Evolutionary conservation across 1,284 basidiomycete genomes (phyloP), one percentile per base, ranked within the genome.

Genomic region (Athelia psychrophila): DNA sequence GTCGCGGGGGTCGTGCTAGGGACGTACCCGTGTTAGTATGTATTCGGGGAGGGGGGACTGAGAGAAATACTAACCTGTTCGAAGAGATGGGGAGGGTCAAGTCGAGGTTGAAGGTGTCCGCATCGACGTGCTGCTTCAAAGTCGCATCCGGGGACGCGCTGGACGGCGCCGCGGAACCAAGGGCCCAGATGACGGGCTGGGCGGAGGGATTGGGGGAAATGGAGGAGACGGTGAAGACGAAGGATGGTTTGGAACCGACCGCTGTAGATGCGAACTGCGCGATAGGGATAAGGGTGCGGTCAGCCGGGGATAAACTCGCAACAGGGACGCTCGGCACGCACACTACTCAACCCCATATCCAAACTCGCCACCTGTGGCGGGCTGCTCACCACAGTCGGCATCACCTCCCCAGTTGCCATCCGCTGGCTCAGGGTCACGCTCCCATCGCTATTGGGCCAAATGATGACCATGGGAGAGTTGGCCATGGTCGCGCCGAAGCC

Each of bases 351-450:
- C 19, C 63, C 56, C 5, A 66, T 57, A 2, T 64, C 57, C 8
- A 77, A 53, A 1, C 72, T 71, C 10, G 83, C 83, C 3, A 68
- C 58, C 24, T 78, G 64, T 0, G 78, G 69, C n/a, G 83, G 83
- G 54, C 66, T 71, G 16, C 66, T 50, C 44, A 74, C 78, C 20
- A 81, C 72, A 19, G 62, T 74, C 1, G 85, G 86, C 72, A 75
- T 70, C 0, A 68, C 61, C 48, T 81, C 66, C 3, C 58, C 57
- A 2, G 69, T 51, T 0, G 84, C 78, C 22, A 64, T 64, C 27
- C 85, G 75, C 61, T 87, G 85, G 13, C 82, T 84, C 24, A 87
- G 65, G 10, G 81, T 83, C 40, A 83, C 69, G 2, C 72, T 66
- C 8, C 77, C 77, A 54, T 81, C 76, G 13, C 65, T 62, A 58